These are phyloP conservation scores for Nitzschia sp. DNA, from an alignment of 108 stramenopile species.

Conservation along the genomic window DNA sequence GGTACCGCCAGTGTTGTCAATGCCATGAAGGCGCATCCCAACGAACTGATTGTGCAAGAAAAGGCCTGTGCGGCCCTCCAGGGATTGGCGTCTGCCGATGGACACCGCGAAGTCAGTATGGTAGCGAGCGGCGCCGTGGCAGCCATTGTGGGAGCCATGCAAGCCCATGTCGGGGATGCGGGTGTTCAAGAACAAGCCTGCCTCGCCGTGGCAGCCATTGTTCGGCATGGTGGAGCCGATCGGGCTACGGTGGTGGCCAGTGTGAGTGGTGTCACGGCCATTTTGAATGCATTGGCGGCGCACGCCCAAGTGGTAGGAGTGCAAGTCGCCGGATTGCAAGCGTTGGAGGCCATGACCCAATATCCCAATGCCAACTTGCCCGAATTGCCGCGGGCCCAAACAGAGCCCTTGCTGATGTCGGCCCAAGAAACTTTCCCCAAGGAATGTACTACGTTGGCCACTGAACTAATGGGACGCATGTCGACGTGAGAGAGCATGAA, in stretches of 20 bases:
- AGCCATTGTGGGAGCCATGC: conserved; percentile 84
- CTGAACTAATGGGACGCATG: conserved; percentile 47
- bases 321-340: conserved; percentile 63
- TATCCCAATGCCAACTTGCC: conserved; percentile 62
- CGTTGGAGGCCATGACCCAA: conserved; percentile 59
- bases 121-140: conserved; percentile 85
- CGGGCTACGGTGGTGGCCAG: conserved; percentile 76
- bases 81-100: conserved; percentile 62
- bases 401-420: conserved; percentile 61
- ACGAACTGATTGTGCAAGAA: conserved; percentile 85
- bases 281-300: conserved; percentile 74
- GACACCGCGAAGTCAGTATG: conserved; percentile 75
- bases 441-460: conserved; percentile 51
- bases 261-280: conserved; percentile 80
- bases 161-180: conserved; percentile 83
- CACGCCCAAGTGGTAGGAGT: conserved; percentile 62
- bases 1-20: conserved; percentile 80
- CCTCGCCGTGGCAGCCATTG: conserved; percentile 67
- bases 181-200: conserved; percentile 81
- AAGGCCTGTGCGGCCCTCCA: conserved; percentile 70
- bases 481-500: conserved; percentile 10
- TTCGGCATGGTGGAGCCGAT: conserved; percentile 68
- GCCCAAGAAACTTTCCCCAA: conserved; percentile 66
- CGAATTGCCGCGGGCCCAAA: conserved; percentile 61
- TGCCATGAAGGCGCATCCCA: conserved; percentile 88